Conservation (phyloP, 805 yeast species). For the Torulaspora quercuum region DNA sequence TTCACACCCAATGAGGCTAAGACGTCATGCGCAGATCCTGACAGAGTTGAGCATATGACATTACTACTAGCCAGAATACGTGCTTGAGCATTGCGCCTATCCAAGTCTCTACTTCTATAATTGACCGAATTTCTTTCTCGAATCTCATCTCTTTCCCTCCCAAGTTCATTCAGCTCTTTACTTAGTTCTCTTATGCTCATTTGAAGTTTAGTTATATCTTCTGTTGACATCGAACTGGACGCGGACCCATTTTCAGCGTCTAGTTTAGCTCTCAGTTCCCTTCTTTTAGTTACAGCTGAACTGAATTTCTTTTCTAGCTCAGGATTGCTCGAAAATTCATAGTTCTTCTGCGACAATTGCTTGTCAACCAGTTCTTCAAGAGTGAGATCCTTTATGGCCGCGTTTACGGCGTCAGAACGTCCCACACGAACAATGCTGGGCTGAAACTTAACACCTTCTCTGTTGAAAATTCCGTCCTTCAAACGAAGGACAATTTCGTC, state of each 20-base stretch:
- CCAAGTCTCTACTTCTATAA: constrained; percentile 71
- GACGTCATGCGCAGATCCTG: constrained; percentile 92
- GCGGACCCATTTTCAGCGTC: constrained; percentile 42
- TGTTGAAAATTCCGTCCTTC: constrained; percentile 61
- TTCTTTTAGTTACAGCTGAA: constrained; percentile 56
- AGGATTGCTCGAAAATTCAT: constrained; percentile 38
- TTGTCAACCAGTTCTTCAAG: constrained; percentile 81
- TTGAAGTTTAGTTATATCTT: constrained; percentile 49
- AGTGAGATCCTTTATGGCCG: constrained; percentile 75
- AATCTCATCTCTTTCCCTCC: constrained; percentile 70
- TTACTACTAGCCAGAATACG: constrained; percentile 70
- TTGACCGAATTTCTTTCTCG: constrained; percentile 70
- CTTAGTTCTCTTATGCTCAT: constrained; percentile 53
- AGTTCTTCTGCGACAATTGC: constrained; percentile 43
- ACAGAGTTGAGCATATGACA: constrained; percentile 84
- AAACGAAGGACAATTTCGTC: constrained; percentile 88
- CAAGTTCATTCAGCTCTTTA: constrained; percentile 61
- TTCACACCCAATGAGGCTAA: constrained; percentile 67
- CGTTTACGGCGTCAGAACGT: constrained; percentile 79
- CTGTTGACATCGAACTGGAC: constrained; percentile 45
- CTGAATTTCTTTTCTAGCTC: constrained; percentile 48
- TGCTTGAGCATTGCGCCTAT: constrained; percentile 70
- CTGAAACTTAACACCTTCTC: constrained; percentile 48
- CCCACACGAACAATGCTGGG: constrained; percentile 86
- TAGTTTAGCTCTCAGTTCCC: constrained; percentile 46